Evolutionary conservation across 1,284 basidiomycete genomes (phyloP).

Genomic region (Sanguinoderma infundibulare): DNA sequence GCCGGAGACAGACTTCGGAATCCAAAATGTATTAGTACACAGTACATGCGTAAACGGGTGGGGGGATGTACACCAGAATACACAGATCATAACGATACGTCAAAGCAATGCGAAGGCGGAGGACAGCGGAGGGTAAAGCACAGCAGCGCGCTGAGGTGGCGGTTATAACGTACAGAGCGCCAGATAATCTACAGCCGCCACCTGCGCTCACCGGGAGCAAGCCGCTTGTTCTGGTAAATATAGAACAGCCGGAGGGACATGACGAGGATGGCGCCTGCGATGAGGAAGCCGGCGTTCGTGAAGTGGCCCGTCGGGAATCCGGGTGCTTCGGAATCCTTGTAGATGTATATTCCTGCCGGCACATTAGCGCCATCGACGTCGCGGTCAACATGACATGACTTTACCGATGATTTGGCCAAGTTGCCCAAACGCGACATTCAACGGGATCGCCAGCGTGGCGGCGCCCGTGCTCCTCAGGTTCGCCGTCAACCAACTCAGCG

Average conservation of each 20-base stretch:
- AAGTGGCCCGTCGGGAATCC: slow-evolving; percentile 41
- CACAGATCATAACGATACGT: no score
- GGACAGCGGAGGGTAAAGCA: neutral
- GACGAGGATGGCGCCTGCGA: slow-evolving; percentile 26
- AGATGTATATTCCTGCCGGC: slow-evolving; percentile 43
- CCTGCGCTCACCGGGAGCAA: slow-evolving; percentile 16
- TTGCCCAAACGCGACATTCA: slow-evolving; percentile 40
- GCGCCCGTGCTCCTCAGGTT: slow-evolving; percentile 37
- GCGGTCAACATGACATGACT: neutral
- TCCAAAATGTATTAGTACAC: neutral
- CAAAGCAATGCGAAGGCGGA: no score
- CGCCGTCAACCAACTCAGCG: slow-evolving; percentile 41
- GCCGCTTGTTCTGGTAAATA: slow-evolving; percentile 18
- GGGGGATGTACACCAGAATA: no score
- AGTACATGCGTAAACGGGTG: neutral
- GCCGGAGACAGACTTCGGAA: no score
- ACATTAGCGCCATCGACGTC: neutral
- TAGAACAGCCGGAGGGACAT: slow-evolving; percentile 25
- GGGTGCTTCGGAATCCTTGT: slow-evolving; percentile 37
- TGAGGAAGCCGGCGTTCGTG: slow-evolving; percentile 37
- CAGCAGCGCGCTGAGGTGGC: neutral
- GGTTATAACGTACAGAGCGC: neutral
- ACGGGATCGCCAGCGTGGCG: slow-evolving; percentile 38
- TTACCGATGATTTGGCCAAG: slow-evolving; percentile 39
- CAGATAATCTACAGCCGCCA: slow-evolving; percentile 20